These are phyloP conservation scores for Solanum pimpinellifolium DNA, from an alignment of 257 asterid genomes.

Conservation along the genomic window DNA sequence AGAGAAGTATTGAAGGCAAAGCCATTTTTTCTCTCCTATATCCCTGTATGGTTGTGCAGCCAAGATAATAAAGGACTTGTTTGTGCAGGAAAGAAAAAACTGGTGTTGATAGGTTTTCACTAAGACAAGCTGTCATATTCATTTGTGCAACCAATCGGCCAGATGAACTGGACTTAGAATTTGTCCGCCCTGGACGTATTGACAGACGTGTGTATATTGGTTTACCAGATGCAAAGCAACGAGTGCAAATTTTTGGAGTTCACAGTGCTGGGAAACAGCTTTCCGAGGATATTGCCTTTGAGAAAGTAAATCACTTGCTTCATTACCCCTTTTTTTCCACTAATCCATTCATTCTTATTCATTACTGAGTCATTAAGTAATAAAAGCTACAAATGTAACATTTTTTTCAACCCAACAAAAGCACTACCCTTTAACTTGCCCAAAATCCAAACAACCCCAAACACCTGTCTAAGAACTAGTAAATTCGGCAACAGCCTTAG, in stretches of 20 bases:
- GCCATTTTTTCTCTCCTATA: neutral
- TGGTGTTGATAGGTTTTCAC: constrained; percentile 86
- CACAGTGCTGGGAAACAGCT: constrained; percentile 90
- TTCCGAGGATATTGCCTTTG: constrained; percentile 78
- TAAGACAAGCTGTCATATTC: constrained; percentile 85
- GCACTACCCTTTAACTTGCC: neutral
- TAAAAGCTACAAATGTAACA: neutral
- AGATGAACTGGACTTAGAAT: constrained; percentile 77
- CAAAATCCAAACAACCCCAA: neutral
- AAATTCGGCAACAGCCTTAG: neutral
- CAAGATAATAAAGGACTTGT: neutral
- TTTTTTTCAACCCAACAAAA: neutral
- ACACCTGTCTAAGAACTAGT: neutral
- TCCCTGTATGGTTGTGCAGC: neutral
- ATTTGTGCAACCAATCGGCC: constrained; percentile 99
- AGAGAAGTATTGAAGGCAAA: neutral
- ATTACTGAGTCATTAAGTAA: neutral
- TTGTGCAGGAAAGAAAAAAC: constrained; percentile 68
- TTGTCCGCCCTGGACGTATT: constrained; percentile 85
- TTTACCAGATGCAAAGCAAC: constrained; percentile 90
- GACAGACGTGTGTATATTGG: constrained; percentile 95
- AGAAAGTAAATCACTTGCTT: constrained; percentile 38
- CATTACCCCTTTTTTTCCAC: neutral
- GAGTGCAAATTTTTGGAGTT: constrained; percentile 86
- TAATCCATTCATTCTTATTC: neutral